Base-by-base conservation (phyloP, 2,329 filamentous ascomycete genomes). In the Fusarium sp. region DNA sequence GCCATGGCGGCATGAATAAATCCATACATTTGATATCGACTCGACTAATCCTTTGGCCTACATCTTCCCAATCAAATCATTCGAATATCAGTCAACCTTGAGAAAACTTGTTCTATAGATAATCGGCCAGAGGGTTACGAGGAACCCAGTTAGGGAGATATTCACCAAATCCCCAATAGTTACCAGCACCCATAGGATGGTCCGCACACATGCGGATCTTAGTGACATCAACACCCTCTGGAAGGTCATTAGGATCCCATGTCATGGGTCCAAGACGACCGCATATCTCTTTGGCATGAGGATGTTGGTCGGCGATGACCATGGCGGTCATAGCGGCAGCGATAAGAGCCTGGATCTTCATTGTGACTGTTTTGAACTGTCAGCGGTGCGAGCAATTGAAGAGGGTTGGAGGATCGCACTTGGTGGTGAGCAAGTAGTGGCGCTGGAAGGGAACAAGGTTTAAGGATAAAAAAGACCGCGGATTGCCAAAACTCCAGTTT, bases 121-220 rank as follows among this genome's bases (percentile, higher is more conserved):
- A 25, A 9, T 68, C 59, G 8, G 64, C 65, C 7, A 68, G 9
- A 13, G 64, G 63, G 11, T 68, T 71, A 2, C 47, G 45, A 41
- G 67, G 64, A 53, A 71, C 41, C 64, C 64, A 71, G 16, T 52
- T 9, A 2, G 64, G 64, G 6, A 71, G 27, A n/a, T 69, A 69
- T 45, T 65, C 16, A 4, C 68, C 63, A 30, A 24, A 61, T 5
- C 68, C 68, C 68, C 68, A 71, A 42, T 71, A 69, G 7, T 71
- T 69, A 4, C 59, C 63, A 10, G 40, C 42, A 16, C 68, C 63
- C 29, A 29, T 6, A 10, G 68, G 64, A 37, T 69, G 64, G 20
- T 71, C 68, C 1, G 56, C 64, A 6, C 68, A 71, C 48, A 58
- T 61, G 13, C 60, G 56, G 20, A 71, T 49, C 2, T 65, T 12